Evolutionary conservation across 495 filamentous ascomycete species (phyloP), one percentile per base, ranked within the genome.

Genomic region (Trichoderma asperelloides): DNA sequence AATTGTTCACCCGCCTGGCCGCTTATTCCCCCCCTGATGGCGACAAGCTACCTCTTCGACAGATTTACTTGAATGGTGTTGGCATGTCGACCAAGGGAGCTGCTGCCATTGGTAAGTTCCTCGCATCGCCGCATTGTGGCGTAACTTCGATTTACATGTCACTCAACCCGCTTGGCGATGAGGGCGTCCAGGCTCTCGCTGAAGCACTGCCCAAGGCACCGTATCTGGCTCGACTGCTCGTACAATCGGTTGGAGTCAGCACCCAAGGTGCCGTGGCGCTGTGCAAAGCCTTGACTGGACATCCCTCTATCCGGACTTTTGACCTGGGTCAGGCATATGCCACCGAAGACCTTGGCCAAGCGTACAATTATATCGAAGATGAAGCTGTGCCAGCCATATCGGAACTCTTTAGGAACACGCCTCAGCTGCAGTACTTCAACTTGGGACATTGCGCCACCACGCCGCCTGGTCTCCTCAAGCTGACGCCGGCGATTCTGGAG

Each of bases 1-100:
- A 68, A 8, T 69, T 79, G 6, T 78, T 81, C 70, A 57, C 51
- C 0, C 41, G 51, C 21, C 69, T 79, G 30, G 70, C 68, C 11
- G 63, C 30, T 21, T 45, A 74, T 43, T 21, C 40, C 27, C 57
- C 64, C 27, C 13, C 30, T 41, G 40, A 40, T 37, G 37, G 57
- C 0, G 67, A 68, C 23, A 64, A 69, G 12, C 23, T 73, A 1
- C 27, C 76, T 23, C 72, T 80, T 5, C 67, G 69, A n/a, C 65
- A 78, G 28, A 62, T 80, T 30, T 81, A 79, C 64, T 68, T 81
- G 21, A 79, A 79, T 51, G 78, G 72, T 3, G 68, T 68, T 30
- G 78, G 78, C 7, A 76, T 78, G 37, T 69, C 73, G 30, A 47
- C 49, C 9, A 63, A 66, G 8, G 77, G 67, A 21, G 72, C 74